Base-by-base conservation (phyloP, 208 protist species). In the Porcisia hertigi region DNA sequence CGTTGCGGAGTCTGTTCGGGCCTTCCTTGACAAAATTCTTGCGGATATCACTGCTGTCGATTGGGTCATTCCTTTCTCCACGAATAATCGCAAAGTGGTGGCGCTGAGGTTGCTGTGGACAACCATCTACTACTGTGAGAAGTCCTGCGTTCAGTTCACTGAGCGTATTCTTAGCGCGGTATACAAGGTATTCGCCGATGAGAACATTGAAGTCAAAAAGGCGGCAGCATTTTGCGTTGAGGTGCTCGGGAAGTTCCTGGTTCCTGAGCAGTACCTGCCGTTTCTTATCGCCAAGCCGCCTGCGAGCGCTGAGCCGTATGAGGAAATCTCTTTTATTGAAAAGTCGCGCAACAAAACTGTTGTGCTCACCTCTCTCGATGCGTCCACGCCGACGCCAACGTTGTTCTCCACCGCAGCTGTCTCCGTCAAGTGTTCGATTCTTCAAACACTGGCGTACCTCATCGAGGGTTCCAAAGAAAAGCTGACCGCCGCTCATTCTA, bases 21-120 rank as follows among this genome's bases (percentile, higher is more conserved):
- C 43, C 12, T 95, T 94, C 79, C 79, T 97, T 34, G 79, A 87
- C 20, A 81, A 76, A 47, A 47, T 97, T 34, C 87, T 97, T 47
- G 72, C 60, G 1, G 92, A 97, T 77, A 77, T 94, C 39, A 87
- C 84, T 0, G 86, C 94, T 4, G 92, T 97, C 25, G 92, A 97
- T 80, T 97, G 94, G 94, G 82, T 92, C 23, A 96, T 97, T 82
- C 88, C 88, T 3, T 95, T 90, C 70, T 96, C 91, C 53, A 96
- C 82, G 7, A 94, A 95, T 70, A 97, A 97, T 72, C 80, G 84
- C 49, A 81, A 87, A n/a, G 89, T 91, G 20, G 87, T 96, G 20
- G 94, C 92, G 54, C 79, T 97, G 8, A 86, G 86, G 45, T 88
- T 95, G 49, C 76, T 97, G 57, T 94, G 89, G 88, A 87, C 88